Base-by-base conservation (phyloP, 371 early-diverging fungal species). In the Lichtheimia corymbifera region DNA sequence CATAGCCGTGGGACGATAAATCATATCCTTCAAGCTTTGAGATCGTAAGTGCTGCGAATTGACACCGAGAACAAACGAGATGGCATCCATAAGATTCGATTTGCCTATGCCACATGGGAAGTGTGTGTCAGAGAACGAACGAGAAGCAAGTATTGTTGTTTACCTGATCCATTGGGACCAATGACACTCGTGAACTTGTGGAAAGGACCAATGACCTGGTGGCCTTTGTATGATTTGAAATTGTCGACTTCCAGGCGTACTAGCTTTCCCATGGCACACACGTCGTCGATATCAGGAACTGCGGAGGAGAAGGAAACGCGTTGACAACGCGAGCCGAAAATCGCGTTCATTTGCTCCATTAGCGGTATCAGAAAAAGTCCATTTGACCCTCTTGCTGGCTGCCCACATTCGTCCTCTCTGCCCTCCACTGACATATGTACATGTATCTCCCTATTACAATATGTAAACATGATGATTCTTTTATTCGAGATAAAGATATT, bases 51-150 rank as follows among this genome's bases (percentile, higher is more conserved):
- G 93, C 12, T 87, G 61, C 1, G 93, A 91, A 55, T 93, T 88
- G 53, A 99, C 89, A 58, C 98, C 98, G 24, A 99, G 86, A 0
- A 97, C 99, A 84, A 99, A 99, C 27, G 91, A 89, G 66, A 99
- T 94, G 45, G 99, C 99, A 76, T 99, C 99, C 95, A 99, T 95
- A 40, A 99, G 83, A 71, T 99, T 99, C 15, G 96, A 96, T 77
- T 99, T 99, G 27, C 97, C 96, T 47, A 18, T 7, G 20, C 25
- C 42, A 35, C 25, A 47, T 43, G n/a, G n/a, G n/a, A n/a, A n/a
- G n/a, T 22, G n/a, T 1, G 22, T 22, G 22, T 22, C 22, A 22
- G 22, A 22, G 22, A 22, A 22, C 22, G 22, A 53, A 53, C 30
- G 14, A 24, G 0, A 24, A 53, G 24, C 24, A 4, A 24, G 14